These are phyloP conservation scores for Sporothrix protearum DNA, from an alignment of 2,329 filamentous ascomycete species.

Conservation along the genomic window DNA sequence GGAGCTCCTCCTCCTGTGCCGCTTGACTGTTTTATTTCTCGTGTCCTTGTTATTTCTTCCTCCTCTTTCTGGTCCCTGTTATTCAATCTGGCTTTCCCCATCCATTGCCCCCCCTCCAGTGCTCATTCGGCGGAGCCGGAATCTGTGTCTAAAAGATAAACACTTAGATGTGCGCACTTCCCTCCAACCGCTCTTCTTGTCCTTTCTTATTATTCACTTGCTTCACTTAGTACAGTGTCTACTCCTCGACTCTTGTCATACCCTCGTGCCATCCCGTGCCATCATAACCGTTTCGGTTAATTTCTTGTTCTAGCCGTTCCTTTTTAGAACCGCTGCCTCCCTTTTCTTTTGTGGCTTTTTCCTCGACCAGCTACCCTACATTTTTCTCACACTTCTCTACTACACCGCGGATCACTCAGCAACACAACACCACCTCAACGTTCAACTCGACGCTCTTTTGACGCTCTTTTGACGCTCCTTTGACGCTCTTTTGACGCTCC, in stretches of 20 bases:
- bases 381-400: background rate
- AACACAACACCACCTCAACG: background rate
- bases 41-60: background rate
- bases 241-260: background rate
- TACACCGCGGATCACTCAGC: background rate
- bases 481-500: too few species aligned
- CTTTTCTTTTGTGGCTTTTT: background rate
- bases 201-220: background rate
- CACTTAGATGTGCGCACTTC: background rate
- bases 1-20: background rate
- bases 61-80: background rate
- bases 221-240: background rate
- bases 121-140: background rate
- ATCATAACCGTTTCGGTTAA: background rate
- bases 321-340: background rate
- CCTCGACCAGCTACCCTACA: background rate
- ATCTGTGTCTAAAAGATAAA: slow-evolving; percentile 4
- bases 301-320: background rate
- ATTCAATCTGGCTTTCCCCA: background rate
- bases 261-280: background rate
- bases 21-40: background rate
- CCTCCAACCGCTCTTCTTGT: background rate
- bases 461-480: background rate
- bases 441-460: background rate
- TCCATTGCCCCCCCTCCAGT: background rate